Evolutionary conservation across 768 basidiomycete species (phyloP), one percentile per base, ranked within the genome.

Genomic region (Sporobolomyces pararoseus): DNA sequence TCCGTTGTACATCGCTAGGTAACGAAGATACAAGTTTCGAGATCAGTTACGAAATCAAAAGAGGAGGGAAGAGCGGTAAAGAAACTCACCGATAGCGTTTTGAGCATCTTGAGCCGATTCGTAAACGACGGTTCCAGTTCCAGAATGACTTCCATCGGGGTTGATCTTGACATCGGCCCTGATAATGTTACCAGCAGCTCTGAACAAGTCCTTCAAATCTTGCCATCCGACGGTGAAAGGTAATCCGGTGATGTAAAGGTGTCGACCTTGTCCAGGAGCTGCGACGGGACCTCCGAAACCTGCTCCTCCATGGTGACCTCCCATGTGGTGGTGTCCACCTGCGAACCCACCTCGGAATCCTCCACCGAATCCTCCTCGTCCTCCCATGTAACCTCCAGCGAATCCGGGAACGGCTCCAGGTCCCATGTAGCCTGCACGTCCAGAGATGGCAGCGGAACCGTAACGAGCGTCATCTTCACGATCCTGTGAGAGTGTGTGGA

Each of bases 221-320:
- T 99, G 95, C 95, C 95, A 99, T 35, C 91, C 91, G n/a, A 92
- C 93, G 81, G 94, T 91, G 78, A 90, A 91, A 3, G 93, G 94
- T 34, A 98, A 81, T 14, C 72, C 72, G 29, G 58, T 54, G 29
- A 73, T 63, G 49, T 59, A 73, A 14, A 73, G 25, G 19, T 70
- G 68, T 25, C 68, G 14, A 1, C 72, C 72, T 34, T 39, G 35
- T 32, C 68, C 52, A 21, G 60, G 42, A 29, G 53, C 53, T 27
- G 31, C 31, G 35, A 61, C 59, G 21, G 59, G 59, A 23, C 31
- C 59, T 31, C 59, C 59, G 32, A 61, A 61, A 14, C 59, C 59
- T 34, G 59, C 60, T 23, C 42, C 65, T 21, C 55, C 71, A 34
- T 32, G 29, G 19, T 55, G 52, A 3, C 64, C 39, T 23, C 55